Base-by-base conservation (phyloP, 805 yeast genomes). In the Candida nonsorbophila region DNA sequence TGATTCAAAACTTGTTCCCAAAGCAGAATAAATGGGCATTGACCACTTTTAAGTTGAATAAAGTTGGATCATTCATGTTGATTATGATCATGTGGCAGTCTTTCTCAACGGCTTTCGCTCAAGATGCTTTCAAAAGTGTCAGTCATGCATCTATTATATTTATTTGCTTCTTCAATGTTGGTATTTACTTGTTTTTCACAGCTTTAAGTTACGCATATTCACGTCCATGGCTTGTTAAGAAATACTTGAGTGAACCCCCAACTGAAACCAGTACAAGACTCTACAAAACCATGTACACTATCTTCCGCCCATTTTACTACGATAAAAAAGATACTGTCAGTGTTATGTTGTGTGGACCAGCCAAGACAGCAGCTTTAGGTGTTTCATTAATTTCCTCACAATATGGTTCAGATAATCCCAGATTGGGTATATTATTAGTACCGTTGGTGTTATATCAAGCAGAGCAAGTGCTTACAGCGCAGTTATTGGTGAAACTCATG, bases 361-460 rank as follows among this genome's bases (percentile, higher is more conserved):
- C 96, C 2, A 87, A 86, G 53, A 86, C 95, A 1, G 95, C 94
- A 0, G 95, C 95, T 0, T 62, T 86, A 29, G 96, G 95, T 20
- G 94, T 86, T 4, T 82, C 94, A 1, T 62, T 86, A 28, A 67
- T 82, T n/a, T 67, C 87, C 2, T 74, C 90, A 0, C 90, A 83
- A 51, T 86, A 84, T 50, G 94, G 94, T 10, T 55, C 72, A 4
- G 46, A 67, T 25, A 74, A 72, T 42, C 62, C 69, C 7, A 63
- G 75, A 41, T 58, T 85, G 38, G 95, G 95, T 11, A 71, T 72
- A 29, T 55, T 87, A 22, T 59, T 87, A 23, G 87, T 84, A 11
- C 90, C 95, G 0, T 65, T 87, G 47, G 95, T 87, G 6, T 61
- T 87, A 31, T 87, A 84, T 52, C 95, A 85, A 56, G 79, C 86